Conservation (phyloP, 2,329 filamentous ascomycete genomes). For the Alternaria angustiovoidea region DNA sequence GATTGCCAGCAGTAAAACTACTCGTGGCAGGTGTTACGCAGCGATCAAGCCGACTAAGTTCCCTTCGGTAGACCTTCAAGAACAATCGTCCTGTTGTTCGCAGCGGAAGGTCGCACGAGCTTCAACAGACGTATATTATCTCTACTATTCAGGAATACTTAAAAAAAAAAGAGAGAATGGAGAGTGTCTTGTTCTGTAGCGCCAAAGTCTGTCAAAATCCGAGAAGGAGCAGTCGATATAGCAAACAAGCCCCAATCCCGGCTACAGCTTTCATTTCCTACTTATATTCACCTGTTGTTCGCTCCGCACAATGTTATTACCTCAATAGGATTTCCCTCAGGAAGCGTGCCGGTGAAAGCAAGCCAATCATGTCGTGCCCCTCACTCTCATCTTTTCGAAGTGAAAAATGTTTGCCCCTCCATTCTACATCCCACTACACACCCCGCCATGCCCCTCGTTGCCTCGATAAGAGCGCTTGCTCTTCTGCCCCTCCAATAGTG, state of each 20-base stretch:
- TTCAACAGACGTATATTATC: neutral
- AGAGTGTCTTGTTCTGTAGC: neutral
- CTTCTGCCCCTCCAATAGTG: constrained; percentile 5
- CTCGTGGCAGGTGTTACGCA: neutral
- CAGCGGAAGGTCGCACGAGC: neutral
- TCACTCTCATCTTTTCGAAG: neutral
- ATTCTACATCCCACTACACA: neutral
- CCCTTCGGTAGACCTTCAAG: neutral
- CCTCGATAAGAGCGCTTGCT: neutral
- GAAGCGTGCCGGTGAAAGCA: neutral
- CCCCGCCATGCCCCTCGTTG: constrained; percentile 6
- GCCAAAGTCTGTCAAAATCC: neutral
- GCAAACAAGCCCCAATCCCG: neutral
- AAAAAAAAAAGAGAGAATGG: neutral
- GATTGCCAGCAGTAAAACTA: neutral
- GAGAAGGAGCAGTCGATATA: neutral
- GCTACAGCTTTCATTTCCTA: neutral
- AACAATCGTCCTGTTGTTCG: neutral
- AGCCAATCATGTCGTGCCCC: neutral
- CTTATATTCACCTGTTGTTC: neutral
- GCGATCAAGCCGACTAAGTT: neutral
- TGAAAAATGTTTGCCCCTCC: constrained; percentile 4
- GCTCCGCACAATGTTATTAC: neutral
- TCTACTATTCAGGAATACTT: neutral
- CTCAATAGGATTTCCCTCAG: too few species aligned